Evolutionary conservation across 805 yeast genomes (phyloP), one percentile per base, ranked within the genome.

Genomic region (Sugiyamaella americana): DNA sequence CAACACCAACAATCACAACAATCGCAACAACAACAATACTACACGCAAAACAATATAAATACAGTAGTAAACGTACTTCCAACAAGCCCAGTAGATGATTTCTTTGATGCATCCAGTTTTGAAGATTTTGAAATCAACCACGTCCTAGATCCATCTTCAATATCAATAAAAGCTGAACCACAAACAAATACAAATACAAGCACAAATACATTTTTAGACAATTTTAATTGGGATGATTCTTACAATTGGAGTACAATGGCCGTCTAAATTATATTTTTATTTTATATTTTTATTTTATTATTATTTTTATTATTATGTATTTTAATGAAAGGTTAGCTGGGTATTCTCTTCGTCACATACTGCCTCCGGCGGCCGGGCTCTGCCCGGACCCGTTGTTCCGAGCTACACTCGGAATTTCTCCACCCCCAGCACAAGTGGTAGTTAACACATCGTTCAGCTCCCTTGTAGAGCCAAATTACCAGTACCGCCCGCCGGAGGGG

Each of bases 211-310:
- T 4, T 40, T 5, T 13, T 45, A 29, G 48, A 45, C 10, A 35
- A 24, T 19, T 40, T 40, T 16, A 30, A 30, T 26, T 45, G 48
- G 48, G 48, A 45, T 40, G 48, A 40, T n/a, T 4, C 48, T n/a
- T 17, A 29, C 23, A 20, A 32, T 21, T 45, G 48, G 48, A 23
- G 37, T 8, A 29, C 45, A n/a, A 11, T 21, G 30, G 34, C 17
- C 18, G 29, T 37, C 13, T 35, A 35, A 13, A 21, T 17, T 19
- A 17, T 35, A 5, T 5, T 35, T 35, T 35, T 17, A 35, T 35
- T 35, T 35, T 35, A 35, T 13, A 21, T 5, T 13, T 35, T 35
- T 35, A 35, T 35, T 17, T 10, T 13, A 16, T 11, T 35, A 11
- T 35, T 35, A 35, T 35, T 35, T 16, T 11, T 5, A 5, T 35